A percentile compares a stretch with the other conserved stretches of the same genome.
Evolutionary conservation across 2,329 filamentous ascomycete genomes (phyloP).

Genomic region (Penicillium sp.): DNA sequence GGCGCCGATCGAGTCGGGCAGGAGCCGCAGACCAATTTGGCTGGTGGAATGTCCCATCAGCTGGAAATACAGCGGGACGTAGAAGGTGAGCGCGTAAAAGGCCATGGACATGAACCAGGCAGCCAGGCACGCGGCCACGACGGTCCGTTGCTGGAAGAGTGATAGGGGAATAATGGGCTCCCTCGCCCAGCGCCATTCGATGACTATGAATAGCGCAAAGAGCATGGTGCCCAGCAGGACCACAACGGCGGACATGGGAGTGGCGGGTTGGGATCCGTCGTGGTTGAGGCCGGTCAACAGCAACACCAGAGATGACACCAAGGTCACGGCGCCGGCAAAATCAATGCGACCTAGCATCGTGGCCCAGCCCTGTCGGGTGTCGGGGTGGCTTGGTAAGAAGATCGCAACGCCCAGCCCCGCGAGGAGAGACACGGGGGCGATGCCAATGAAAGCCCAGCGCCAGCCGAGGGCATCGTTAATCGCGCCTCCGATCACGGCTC

Average conservation of each 20-base stretch:
- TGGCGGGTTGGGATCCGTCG: slow-evolving; percentile 6
- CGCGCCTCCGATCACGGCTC: slow-evolving; percentile 14
- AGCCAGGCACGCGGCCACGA: slow-evolving; percentile 14
- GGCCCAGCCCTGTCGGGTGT: neutral
- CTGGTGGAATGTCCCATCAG: slow-evolving; percentile 12
- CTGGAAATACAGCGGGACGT: slow-evolving; percentile 15
- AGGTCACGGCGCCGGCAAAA: slow-evolving; percentile 11
- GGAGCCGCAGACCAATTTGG: slow-evolving; percentile 10
- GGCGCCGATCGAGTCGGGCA: slow-evolving; percentile 13
- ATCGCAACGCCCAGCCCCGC: slow-evolving; percentile 7
- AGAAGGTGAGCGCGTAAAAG: slow-evolving; percentile 12
- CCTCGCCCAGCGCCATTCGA: slow-evolving; percentile 11
- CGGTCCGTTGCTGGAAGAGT: slow-evolving; percentile 11
- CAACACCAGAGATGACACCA: slow-evolving; percentile 12
- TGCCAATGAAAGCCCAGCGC: slow-evolving; percentile 17
- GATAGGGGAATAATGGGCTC: slow-evolving; percentile 18
- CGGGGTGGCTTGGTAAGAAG: slow-evolving; percentile 9
- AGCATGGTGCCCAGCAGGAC: slow-evolving; percentile 1
- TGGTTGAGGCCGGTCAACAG: slow-evolving; percentile 14
- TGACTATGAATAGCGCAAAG: slow-evolving; percentile 7
- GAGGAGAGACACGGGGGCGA: slow-evolving; percentile 11
- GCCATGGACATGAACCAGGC: slow-evolving; percentile 17
- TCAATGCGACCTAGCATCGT: slow-evolving; percentile 10
- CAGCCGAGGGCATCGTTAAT: slow-evolving; percentile 15
- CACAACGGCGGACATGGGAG: neutral